Conservation (phyloP, 306 rosid genomes). For the Inga leiocalycina region DNA sequence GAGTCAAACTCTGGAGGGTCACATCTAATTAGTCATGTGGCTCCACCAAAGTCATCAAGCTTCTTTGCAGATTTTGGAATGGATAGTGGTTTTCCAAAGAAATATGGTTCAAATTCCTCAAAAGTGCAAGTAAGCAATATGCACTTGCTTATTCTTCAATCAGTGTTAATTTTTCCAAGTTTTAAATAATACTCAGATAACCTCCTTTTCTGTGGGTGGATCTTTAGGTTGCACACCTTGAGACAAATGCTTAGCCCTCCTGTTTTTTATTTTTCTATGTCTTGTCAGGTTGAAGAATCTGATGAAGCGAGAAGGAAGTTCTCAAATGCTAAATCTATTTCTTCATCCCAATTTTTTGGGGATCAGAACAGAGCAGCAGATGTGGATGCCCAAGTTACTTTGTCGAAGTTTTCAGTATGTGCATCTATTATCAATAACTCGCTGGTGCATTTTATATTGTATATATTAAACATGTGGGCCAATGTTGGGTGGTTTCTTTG, state of each 20-base stretch:
- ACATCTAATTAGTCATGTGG: conserved; percentile 57
- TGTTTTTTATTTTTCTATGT: background rate
- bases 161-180: background rate
- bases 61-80: conserved; percentile 94
- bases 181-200: background rate
- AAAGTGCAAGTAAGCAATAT: conserved; percentile 68
- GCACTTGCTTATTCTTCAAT: background rate
- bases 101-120: conserved; percentile 57
- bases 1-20: conserved; percentile 68
- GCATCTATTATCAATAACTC: conserved; percentile 18
- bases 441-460: background rate
- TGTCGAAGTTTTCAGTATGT: conserved; percentile 84
- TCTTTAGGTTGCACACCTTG: background rate
- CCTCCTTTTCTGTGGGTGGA: background rate
- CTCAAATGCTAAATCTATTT: conserved; percentile 89
- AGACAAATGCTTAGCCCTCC: background rate
- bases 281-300: conserved; percentile 65
- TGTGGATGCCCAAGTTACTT: conserved; percentile 61
- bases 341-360: conserved; percentile 91
- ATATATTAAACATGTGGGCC: background rate
- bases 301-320: conserved; percentile 94
- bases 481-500: conserved; percentile 11
- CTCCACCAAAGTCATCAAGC: conserved; percentile 85
- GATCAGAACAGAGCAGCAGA: conserved; percentile 71
- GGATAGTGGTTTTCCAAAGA: conserved; percentile 70